These are phyloP conservation scores for Lasiodiplodia sp. DNA, from an alignment of 2,329 filamentous ascomycete genomes.

Conservation along the genomic window DNA sequence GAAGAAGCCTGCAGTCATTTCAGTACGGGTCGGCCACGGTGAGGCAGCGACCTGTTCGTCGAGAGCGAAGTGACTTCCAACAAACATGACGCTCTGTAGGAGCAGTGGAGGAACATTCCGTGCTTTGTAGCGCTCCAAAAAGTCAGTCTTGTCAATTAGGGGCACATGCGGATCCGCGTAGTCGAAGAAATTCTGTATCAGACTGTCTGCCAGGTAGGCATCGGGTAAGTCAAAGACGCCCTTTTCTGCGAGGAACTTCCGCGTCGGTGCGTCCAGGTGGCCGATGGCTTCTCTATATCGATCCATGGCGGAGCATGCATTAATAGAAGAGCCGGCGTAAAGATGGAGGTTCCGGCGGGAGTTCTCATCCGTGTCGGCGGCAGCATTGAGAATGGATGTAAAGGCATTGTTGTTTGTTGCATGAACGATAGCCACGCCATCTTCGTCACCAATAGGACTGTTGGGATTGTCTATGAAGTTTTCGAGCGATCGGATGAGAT, in stretches of 20 bases:
- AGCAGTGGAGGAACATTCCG: not conserved
- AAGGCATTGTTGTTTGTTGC: slow-evolving; percentile 24
- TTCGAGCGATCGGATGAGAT: slow-evolving; percentile 17
- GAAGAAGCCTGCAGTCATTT: slow-evolving; percentile 15
- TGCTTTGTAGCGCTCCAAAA: not conserved
- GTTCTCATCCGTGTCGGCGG: not conserved
- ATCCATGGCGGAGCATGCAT: not conserved
- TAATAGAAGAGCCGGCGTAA: not conserved
- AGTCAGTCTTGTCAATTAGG: slow-evolving; percentile 11
- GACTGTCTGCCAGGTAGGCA: not conserved
- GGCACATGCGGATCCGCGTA: slow-evolving; percentile 14
- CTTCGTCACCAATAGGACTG: slow-evolving; percentile 1
- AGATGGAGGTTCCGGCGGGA: slow-evolving; percentile 11
- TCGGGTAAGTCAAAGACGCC: slow-evolving; percentile 11
- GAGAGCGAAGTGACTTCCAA: slow-evolving; percentile 14
- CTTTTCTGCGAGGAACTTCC: slow-evolving; percentile 10
- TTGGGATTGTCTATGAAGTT: slow-evolving; percentile 21
- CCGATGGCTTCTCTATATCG: slow-evolving; percentile 5
- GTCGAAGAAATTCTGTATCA: slow-evolving; percentile 13
- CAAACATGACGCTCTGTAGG: slow-evolving; percentile 12
- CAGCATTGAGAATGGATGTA: slow-evolving; percentile 7
- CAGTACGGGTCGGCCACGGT: not conserved
- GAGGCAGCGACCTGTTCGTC: not conserved
- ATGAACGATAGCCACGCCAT: slow-evolving; percentile 14
- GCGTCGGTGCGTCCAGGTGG: not conserved